Evolutionary conservation across 768 basidiomycete genomes (phyloP).

Genomic region (Heimioporus sp.): DNA sequence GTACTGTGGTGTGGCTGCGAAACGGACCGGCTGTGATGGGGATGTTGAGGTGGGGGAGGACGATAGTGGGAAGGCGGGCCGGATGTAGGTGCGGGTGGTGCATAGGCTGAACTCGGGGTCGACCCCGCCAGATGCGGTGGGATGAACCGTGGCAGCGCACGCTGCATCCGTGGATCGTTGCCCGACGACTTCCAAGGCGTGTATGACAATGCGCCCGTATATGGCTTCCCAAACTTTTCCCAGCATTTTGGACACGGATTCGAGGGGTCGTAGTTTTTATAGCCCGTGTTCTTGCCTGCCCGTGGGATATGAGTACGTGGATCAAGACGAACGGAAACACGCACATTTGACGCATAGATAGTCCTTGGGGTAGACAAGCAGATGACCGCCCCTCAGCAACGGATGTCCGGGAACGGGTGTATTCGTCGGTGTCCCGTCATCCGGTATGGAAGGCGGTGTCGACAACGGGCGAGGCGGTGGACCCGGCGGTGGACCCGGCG

Average conservation of each 20-base stretch:
- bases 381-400: constrained; percentile 54
- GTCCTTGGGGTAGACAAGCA: constrained; percentile 69
- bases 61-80: not conserved
- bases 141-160: constrained; percentile 23
- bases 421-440: constrained; percentile 63
- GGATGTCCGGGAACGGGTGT: constrained; percentile 66
- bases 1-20: constrained; percentile 11
- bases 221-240: constrained; percentile 63
- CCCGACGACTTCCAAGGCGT: constrained; percentile 37
- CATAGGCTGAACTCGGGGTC: not conserved
- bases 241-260: constrained; percentile 75
- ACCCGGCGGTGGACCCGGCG: not conserved
- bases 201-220: constrained; percentile 58
- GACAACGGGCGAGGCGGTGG: constrained; percentile 11
- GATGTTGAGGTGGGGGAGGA: constrained; percentile 7
- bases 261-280: constrained; percentile 63
- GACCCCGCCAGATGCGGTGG: constrained; percentile 20
- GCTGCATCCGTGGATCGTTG: constrained; percentile 26
- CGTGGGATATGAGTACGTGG: not conserved
- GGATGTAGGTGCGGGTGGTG: not conserved
- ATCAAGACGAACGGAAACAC: constrained; percentile 19
- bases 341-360: constrained; percentile 68
- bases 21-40: constrained; percentile 14
- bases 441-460: constrained; percentile 24
- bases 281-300: constrained; percentile 71